A percentile compares a stretch with the other conserved stretches of the same genome.
phyloP scores from a whole-genome alignment of 2,329 filamentous ascomycete species.

The Shiraia bambusicola region DNA sequence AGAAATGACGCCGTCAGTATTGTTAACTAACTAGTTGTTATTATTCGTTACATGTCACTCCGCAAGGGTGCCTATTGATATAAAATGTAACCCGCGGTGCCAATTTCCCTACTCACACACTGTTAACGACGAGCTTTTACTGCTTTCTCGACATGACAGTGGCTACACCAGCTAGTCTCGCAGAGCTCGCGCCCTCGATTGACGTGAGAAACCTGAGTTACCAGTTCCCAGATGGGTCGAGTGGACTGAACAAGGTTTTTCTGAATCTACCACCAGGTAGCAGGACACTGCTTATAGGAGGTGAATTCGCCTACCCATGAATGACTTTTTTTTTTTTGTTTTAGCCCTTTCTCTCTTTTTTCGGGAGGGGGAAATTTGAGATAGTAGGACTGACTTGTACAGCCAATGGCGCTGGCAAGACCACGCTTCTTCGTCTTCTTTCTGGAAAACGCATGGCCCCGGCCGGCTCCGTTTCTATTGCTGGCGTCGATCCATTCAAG shows the following conservation, averaged over 20 bases:
- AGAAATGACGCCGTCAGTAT: slow-evolving; percentile 16
- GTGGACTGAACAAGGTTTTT: slow-evolving; percentile 72
- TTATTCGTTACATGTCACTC: slow-evolving; percentile 9
- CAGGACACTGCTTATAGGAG: slow-evolving; percentile 88
- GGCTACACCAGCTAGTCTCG: slow-evolving; percentile 19
- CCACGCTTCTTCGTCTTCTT: slow-evolving; percentile 89
- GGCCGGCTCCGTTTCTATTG: slow-evolving; percentile 69
- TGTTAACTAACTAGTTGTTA: slow-evolving; percentile 2
- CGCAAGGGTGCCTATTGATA: no score
- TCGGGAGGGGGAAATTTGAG: no score
- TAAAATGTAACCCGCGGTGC: slow-evolving; percentile 26
- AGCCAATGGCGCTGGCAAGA: slow-evolving; percentile 96
- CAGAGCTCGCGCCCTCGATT: slow-evolving; percentile 60
- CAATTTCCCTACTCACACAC: slow-evolving; percentile 5
- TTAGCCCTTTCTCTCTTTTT: background rate
- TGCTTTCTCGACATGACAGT: slow-evolving; percentile 11
- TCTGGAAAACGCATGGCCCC: slow-evolving; percentile 94
- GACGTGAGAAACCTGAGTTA: slow-evolving; percentile 77
- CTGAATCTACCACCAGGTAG: slow-evolving; percentile 79
- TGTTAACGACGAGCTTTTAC: background rate
- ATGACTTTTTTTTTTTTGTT: background rate
- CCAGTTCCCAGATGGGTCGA: slow-evolving; percentile 80
- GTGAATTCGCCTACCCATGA: slow-evolving; percentile 39
- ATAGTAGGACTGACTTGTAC: slow-evolving; percentile 26
- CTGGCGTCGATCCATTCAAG: slow-evolving; percentile 88